Base-by-base conservation (phyloP, 2,329 filamentous ascomycete genomes). In the Remersonia thermophila region DNA sequence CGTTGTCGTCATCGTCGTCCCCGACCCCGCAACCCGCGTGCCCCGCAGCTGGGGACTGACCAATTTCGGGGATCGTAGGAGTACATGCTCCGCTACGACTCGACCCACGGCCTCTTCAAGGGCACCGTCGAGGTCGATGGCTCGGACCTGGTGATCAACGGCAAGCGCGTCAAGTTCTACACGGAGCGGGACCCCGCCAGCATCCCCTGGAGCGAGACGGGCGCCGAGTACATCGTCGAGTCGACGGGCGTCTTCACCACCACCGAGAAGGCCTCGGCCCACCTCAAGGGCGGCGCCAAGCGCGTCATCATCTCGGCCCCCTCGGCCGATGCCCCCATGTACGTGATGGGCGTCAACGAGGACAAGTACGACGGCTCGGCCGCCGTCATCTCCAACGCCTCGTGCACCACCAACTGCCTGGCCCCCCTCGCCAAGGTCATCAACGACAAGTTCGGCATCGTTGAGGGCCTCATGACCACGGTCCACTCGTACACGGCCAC, bases 51-150 rank as follows among this genome's bases (percentile, higher is more conserved):
- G 38, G 36, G 36, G 45, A 45, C 58, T 61, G 43, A 61, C 54
- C n/a, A 38, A 33, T 38, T 34, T 28, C 48, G 25, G 36, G 35
- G 27, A 26, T 40, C 17, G 13, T 47, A 94, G 86, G 84, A 83
- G 61, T 96, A 96, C 80, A 96, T 96, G 91, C 82, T 98, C 71
- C 93, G 93, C 76, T 96, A 96, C 66, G 91, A 98, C 75, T 86
- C 83, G 55, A 86, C 83, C 65, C 91, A 98, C 77, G 91, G 91
- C 55, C 62, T 76, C 62, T 98, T 96, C 83, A 93, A 95, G 74
- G 89, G 89, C 55, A 79, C 81, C 44, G 77, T 96, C 65, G 66
- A 78, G 65, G 69, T 81, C 60, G 70, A 77, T 44, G 63, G 63
- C 52, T 77, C 72, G 55, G 73, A 81, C 62, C 77, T 98, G 52